These are phyloP conservation scores for Aspergillus aculeatinus DNA, from an alignment of 2,329 filamentous ascomycete species.

Conservation along the genomic window DNA sequence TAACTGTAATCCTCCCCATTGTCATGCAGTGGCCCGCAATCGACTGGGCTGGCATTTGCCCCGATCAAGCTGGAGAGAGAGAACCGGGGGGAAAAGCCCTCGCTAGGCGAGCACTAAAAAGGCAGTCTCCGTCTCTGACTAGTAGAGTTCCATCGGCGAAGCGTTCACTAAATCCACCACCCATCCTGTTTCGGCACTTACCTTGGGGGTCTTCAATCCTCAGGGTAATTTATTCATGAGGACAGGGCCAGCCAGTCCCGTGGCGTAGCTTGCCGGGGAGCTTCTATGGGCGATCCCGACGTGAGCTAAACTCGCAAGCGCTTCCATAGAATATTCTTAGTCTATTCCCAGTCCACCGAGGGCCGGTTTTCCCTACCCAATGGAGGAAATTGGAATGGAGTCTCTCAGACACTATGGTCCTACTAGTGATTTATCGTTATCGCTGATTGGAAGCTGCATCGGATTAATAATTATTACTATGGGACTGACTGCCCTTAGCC, in stretches of 20 bases:
- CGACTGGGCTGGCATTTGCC: background rate
- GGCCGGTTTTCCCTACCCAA: background rate
- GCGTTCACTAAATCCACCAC: background rate
- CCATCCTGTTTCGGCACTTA: slow-evolving; percentile 1
- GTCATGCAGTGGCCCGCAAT: background rate
- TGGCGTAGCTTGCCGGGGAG: slow-evolving; percentile 13
- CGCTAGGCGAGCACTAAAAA: background rate
- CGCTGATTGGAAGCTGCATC: slow-evolving; percentile 9
- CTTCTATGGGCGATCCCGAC: slow-evolving; percentile 16
- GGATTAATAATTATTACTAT: slow-evolving; percentile 1
- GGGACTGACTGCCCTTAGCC: slow-evolving; percentile 2
- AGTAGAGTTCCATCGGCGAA: background rate
- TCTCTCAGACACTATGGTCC: slow-evolving; percentile 8
- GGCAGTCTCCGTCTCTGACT: background rate
- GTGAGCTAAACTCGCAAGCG: slow-evolving; percentile 13
- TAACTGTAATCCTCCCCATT: background rate
- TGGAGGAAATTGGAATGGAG: slow-evolving; percentile 7
- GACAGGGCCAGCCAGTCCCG: slow-evolving; percentile 12
- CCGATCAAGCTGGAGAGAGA: background rate
- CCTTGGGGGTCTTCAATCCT: background rate
- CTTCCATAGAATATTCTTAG: slow-evolving; percentile 24
- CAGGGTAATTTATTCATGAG: background rate
- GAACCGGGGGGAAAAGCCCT: background rate
- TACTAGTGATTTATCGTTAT: background rate
- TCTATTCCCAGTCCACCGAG: slow-evolving; percentile 13